Evolutionary conservation across 2,329 filamentous ascomycete species (phyloP).

Genomic region (Pseudogymnoascus sp.): DNA sequence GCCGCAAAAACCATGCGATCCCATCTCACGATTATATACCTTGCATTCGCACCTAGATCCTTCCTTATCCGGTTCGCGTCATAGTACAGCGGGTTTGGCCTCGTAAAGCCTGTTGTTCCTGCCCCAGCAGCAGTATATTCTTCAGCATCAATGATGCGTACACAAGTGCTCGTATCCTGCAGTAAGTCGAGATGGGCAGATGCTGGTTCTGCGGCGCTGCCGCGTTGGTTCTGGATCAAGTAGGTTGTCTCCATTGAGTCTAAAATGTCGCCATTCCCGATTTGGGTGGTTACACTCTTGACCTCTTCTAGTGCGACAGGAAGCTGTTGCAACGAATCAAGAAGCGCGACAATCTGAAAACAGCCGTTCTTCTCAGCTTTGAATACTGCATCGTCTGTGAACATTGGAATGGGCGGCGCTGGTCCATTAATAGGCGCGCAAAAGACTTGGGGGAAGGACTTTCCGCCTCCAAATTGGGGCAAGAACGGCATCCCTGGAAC

Average conservation of each 20-base stretch:
- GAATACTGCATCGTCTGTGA: conserved; percentile 34
- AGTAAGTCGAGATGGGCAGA: neutral
- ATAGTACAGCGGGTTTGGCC: conserved; percentile 25
- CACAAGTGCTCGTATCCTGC: conserved; percentile 10
- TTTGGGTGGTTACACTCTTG: neutral
- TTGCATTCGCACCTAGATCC: conserved; percentile 20
- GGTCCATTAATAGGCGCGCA: conserved; percentile 19
- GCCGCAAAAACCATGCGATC: conserved; percentile 34
- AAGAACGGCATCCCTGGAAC: conserved; percentile 31
- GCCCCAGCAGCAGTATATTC: neutral
- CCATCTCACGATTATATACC: conserved; percentile 30
- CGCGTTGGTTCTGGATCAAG: neutral
- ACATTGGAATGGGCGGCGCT: conserved; percentile 17
- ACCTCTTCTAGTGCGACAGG: neutral
- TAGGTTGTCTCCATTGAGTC: neutral
- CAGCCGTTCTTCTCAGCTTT: conserved; percentile 24
- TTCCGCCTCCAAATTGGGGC: conserved; percentile 28
- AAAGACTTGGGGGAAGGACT: conserved; percentile 33
- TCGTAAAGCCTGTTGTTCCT: neutral
- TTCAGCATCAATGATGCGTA: neutral
- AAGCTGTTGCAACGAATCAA: conserved; percentile 15
- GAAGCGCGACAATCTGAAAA: conserved; percentile 32
- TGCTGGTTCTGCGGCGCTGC: neutral
- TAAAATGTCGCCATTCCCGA: neutral
- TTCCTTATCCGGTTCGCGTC: conserved; percentile 25